phyloP scores from a whole-genome alignment of 2,329 filamentous ascomycete species.

The Exserohilum rostratum region DNA sequence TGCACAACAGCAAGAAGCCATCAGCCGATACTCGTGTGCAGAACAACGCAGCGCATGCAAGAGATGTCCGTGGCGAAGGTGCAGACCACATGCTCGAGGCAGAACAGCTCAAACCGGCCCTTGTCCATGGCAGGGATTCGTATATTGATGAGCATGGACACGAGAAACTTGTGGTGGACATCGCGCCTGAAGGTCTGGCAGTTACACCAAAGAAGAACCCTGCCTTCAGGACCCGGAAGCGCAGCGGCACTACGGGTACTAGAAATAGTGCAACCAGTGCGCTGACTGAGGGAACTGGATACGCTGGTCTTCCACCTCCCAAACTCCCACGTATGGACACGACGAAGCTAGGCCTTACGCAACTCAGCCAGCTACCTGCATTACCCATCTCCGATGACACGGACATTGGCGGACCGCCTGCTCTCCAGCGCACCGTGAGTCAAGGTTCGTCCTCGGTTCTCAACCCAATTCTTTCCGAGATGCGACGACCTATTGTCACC shows the following conservation, averaged over 20 bases:
- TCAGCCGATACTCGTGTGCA: constrained; percentile 65
- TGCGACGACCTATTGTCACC: constrained; percentile 74
- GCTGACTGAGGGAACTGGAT: constrained; percentile 50
- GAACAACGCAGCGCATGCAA: constrained; percentile 66
- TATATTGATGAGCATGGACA: constrained; percentile 66
- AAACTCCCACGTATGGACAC: constrained; percentile 66
- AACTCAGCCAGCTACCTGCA: constrained; percentile 71
- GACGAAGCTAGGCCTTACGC: constrained; percentile 70
- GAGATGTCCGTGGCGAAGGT: constrained; percentile 80
- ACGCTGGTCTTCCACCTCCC: constrained; percentile 65
- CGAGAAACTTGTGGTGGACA: constrained; percentile 72
- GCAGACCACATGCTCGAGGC: constrained; percentile 70
- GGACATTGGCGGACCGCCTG: constrained; percentile 77
- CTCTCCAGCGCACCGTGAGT: constrained; percentile 59
- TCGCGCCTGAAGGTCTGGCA: constrained; percentile 63
- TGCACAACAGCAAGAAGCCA: constrained; percentile 60
- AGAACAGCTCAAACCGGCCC: constrained; percentile 60
- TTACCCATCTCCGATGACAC: constrained; percentile 76
- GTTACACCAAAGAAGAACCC: constrained; percentile 56
- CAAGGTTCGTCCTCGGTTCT: constrained; percentile 56
- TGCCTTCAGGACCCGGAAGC: constrained; percentile 39
- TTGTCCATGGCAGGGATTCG: constrained; percentile 72
- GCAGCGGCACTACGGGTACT: constrained; percentile 42
- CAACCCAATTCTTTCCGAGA: constrained; percentile 64
- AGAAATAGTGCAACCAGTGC: constrained; percentile 40